Conservation (phyloP, 306 rosid species). For the Senna siamea region DNA sequence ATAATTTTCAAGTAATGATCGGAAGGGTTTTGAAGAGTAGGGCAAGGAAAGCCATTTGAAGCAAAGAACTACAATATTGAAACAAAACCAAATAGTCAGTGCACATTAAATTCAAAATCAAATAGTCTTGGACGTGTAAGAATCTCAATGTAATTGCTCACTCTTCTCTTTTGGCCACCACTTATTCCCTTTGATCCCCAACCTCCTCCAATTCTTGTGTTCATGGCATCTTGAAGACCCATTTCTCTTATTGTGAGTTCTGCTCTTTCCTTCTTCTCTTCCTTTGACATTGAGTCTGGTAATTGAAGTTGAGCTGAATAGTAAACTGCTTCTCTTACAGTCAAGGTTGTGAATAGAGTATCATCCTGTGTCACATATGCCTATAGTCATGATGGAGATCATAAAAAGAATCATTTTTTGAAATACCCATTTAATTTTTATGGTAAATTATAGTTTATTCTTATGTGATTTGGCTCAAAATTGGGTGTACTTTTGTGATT, state of each 20-base stretch:
- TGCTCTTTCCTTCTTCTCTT: constrained; percentile 41
- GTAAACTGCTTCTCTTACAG: constrained; percentile 38
- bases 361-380: constrained; percentile 46
- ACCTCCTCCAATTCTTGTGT: constrained; percentile 42
- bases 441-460: no score
- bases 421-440: no score
- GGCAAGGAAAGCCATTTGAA: constrained; percentile 62
- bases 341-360: constrained; percentile 24
- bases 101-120: no score
- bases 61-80: constrained; percentile 50
- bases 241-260: constrained; percentile 37
- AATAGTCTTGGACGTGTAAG: constrained; percentile 64
- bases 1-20: constrained; percentile 60
- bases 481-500: no score
- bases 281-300: constrained; percentile 34
- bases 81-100: no score
- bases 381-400: neutral
- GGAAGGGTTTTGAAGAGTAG: constrained; percentile 55
- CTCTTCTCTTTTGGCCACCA: constrained; percentile 59
- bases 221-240: constrained; percentile 40
- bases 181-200: constrained; percentile 36
- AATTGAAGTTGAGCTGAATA: constrained; percentile 44
- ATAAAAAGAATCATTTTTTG: neutral
- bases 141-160: constrained; percentile 75
- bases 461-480: no score